These are phyloP conservation scores for Solanum arcanum DNA, from an alignment of 257 asterid genomes.

Conservation along the genomic window DNA sequence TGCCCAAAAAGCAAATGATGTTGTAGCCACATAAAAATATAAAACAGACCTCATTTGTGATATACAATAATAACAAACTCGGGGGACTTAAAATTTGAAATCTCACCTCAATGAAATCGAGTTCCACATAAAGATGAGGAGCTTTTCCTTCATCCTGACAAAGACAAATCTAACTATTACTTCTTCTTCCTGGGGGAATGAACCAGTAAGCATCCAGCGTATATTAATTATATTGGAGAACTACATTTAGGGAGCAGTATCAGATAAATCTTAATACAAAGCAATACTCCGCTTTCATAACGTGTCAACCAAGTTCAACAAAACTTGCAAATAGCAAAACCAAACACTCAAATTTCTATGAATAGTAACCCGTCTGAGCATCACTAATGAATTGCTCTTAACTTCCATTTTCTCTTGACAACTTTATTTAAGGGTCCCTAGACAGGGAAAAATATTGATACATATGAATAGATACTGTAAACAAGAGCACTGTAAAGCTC, in stretches of 20 bases:
- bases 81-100: background rate
- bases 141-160: conserved; percentile 93
- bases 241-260: background rate
- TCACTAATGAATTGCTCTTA: background rate
- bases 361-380: background rate
- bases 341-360: background rate
- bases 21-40: background rate
- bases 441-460: background rate
- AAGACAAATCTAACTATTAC: conserved; percentile 7
- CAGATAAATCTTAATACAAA: background rate
- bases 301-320: background rate
- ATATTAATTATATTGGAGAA: background rate
- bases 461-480: background rate
- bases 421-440: background rate
- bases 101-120: conserved; percentile 88
- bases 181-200: background rate
- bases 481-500: background rate
- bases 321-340: background rate
- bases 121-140: conserved; percentile 72
- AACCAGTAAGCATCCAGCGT: background rate
- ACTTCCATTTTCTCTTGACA: background rate
- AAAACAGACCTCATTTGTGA: background rate
- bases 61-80: background rate
- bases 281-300: background rate
- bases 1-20: background rate